Evolutionary conservation across 192 early-diverging fungal genomes (phyloP), one percentile per base, ranked within the genome.

Genomic region (Lobulomyces angularis): DNA sequence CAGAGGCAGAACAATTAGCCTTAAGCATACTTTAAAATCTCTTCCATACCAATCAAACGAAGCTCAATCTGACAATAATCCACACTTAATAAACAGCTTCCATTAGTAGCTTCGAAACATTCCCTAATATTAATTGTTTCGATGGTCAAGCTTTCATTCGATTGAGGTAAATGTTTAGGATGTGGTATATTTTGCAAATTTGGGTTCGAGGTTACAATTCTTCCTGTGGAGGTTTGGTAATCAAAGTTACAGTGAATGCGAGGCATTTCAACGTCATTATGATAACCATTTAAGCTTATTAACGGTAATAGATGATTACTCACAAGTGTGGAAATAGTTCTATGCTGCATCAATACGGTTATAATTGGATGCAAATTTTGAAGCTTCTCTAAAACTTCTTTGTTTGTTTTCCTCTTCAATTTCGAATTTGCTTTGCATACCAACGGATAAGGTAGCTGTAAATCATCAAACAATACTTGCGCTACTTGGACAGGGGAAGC

Each of bases 11-110:
- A 8, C 12, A 43, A 29, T 7, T 12, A 12, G 7, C 8, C 6
- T 36, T 30, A 6, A 39, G 18, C 18, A 43, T 7, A 8, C 32
- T 19, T 6, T 27, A 17, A 43, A 43, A 6, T 23, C 34, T 43
- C 43, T n/a, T 12, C 9, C 53, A 17, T 26, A 52, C 50, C 41
- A 60, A 58, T 62, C 2, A 58, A 4, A 11, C 56, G 43, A 18
- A 58, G 33, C 31, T 58, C 56, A 16, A 58, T n/a, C 31, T 58
- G 56, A 2, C 11, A 52, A 36, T 61, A 58, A 19, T 58, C 56
- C 19, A 48, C 56, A 7, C 55, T 45, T 1, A 58, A 9, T 9
- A 58, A 40, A 14, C 42, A 19, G 27, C 40, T 50, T 4, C 56
- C 54, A 6, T 55, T 33, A 8, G 56, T 45, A 3, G 56, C 56